Percentiles rank a stretch among this genome's conserved stretches.
Conservation (phyloP, 345 rosid genomes). For the Balakata baccata region DNA sequence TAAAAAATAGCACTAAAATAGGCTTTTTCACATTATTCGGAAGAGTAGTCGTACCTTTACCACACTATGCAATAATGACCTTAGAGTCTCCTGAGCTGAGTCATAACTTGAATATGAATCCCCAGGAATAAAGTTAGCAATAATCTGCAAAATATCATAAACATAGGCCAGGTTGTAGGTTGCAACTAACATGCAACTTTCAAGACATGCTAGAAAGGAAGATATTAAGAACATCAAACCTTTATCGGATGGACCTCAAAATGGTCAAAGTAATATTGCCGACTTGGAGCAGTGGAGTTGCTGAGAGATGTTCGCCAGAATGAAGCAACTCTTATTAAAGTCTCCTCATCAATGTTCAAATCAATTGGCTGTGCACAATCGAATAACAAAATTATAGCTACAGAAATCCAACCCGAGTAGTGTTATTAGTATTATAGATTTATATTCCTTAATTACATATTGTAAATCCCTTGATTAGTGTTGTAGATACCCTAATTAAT, state of each 20-base stretch:
- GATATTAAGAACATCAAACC: slow-evolving; percentile 43
- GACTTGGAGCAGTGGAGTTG: slow-evolving; percentile 59
- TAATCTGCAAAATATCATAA: slow-evolving; percentile 43
- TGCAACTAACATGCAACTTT: background rate
- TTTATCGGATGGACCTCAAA: slow-evolving; percentile 93
- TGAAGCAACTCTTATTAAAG: slow-evolving; percentile 75
- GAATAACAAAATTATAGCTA: slow-evolving; percentile 25
- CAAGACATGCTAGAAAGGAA: background rate
- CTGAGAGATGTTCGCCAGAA: slow-evolving; percentile 88
- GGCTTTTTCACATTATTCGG: slow-evolving; percentile 8
- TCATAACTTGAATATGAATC: slow-evolving; percentile 82
- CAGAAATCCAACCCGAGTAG: background rate
- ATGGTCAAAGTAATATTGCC: slow-evolving; percentile 80
- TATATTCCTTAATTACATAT: background rate
- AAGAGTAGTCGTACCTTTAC: slow-evolving; percentile 58
- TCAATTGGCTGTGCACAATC: slow-evolving; percentile 62
- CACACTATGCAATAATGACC: slow-evolving; percentile 86
- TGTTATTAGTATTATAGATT: too few relatives aligned
- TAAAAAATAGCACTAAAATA: slow-evolving; percentile 14
- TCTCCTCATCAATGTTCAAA: slow-evolving; percentile 87
- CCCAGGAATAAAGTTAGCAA: slow-evolving; percentile 79
- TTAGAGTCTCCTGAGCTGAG: slow-evolving; percentile 81
- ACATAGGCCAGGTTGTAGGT: slow-evolving; percentile 22
- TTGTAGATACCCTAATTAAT: too few relatives aligned
- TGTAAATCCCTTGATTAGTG: too few relatives aligned